Conservation (phyloP, 345 rosid species). For the Boechera stricta region DNA sequence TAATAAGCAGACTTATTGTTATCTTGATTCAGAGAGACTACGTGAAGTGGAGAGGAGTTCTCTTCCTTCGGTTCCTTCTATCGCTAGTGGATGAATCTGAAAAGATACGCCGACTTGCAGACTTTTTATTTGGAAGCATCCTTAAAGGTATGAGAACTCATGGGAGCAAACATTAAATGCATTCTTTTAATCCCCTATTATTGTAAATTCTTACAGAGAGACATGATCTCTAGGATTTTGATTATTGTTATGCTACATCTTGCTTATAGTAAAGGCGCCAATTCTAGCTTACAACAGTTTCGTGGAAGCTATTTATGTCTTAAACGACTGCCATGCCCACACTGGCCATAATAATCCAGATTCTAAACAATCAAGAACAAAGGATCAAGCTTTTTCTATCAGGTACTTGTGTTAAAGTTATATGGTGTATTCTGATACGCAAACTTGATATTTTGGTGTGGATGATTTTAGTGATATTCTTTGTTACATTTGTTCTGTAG, state of each 20-base stretch:
- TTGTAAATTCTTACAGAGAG: slow-evolving; percentile 6
- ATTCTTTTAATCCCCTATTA: neutral
- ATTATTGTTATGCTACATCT: slow-evolving; percentile 17
- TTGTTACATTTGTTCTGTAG: slow-evolving; percentile 49
- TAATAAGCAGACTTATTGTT: slow-evolving; percentile 19
- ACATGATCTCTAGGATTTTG: slow-evolving; percentile 26
- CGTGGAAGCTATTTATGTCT: slow-evolving; percentile 87
- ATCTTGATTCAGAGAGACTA: slow-evolving; percentile 77
- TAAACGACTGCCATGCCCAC: slow-evolving; percentile 78
- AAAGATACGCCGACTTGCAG: slow-evolving; percentile 87
- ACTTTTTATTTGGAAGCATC: slow-evolving; percentile 86
- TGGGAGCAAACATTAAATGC: neutral
- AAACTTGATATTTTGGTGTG: slow-evolving; percentile 20
- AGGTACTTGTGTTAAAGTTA: slow-evolving; percentile 51
- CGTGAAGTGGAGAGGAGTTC: slow-evolving; percentile 97
- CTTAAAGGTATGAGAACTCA: slow-evolving; percentile 66
- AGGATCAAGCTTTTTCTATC: slow-evolving; percentile 67
- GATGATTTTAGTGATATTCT: slow-evolving; percentile 24
- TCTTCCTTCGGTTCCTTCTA: slow-evolving; percentile 82
- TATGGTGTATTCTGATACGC: slow-evolving; percentile 22
- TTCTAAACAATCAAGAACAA: slow-evolving; percentile 60
- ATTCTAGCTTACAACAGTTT: slow-evolving; percentile 97
- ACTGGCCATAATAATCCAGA: slow-evolving; percentile 52
- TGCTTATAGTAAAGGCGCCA: slow-evolving; percentile 80
- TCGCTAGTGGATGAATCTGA: slow-evolving; percentile 94